These are phyloP conservation scores for Priceomyces castillae DNA, from an alignment of 805 yeast genomes.

Conservation along the genomic window DNA sequence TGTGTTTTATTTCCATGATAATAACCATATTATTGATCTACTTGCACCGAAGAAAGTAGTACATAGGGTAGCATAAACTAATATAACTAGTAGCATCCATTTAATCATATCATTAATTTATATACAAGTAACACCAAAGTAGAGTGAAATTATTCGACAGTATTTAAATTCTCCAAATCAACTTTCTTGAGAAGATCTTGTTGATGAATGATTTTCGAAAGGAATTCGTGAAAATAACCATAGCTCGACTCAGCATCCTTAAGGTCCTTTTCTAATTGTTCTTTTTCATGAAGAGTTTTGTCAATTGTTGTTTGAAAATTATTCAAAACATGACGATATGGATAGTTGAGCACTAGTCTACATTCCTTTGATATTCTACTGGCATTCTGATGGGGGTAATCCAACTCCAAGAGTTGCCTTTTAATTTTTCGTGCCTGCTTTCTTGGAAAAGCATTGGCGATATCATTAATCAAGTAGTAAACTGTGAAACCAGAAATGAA, in stretches of 20 bases:
- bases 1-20: conserved; percentile 26
- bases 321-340: conserved; percentile 76
- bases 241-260: conserved; percentile 55
- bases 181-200: conserved; percentile 38
- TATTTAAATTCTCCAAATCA: conserved; percentile 42
- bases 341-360: conserved; percentile 73
- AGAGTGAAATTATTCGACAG: conserved; percentile 32
- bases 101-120: neutral
- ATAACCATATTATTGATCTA: conserved; percentile 25
- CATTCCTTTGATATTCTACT: conserved; percentile 78
- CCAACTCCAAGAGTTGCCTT: conserved; percentile 58
- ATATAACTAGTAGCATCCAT: neutral
- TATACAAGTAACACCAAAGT: neutral
- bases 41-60: conserved; percentile 18
- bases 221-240: conserved; percentile 52
- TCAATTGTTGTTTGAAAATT: conserved; percentile 67
- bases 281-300: conserved; percentile 55
- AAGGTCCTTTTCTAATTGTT: conserved; percentile 49
- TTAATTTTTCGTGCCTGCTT: conserved; percentile 74
- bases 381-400: conserved; percentile 77
- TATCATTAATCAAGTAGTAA: conserved; percentile 68
- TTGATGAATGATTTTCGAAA: conserved; percentile 45
- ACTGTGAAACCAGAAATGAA: conserved; percentile 52
- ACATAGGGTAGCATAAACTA: neutral
- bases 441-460: conserved; percentile 86